Conservation (phyloP, 1,139 yeast genomes). For the Saccharomyces hybrid region DNA sequence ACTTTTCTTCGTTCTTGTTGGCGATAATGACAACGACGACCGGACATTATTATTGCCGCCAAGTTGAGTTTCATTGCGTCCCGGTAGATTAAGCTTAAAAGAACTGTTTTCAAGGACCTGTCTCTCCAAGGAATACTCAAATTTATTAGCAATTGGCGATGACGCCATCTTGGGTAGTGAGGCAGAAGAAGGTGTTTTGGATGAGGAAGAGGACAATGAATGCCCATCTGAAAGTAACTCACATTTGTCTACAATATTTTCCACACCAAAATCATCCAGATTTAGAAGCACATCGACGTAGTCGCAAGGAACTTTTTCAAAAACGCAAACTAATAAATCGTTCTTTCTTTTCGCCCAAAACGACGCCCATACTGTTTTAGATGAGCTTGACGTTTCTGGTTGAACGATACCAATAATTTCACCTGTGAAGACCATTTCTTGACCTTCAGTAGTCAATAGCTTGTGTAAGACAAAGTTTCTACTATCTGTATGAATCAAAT, state of each 20-base stretch:
- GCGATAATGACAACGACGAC: not conserved
- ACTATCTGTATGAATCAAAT: constrained; percentile 68
- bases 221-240: constrained; percentile 9
- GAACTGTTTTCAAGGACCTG: not conserved
- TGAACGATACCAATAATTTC: constrained; percentile 44
- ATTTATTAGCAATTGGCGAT: not conserved
- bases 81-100: not conserved
- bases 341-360: constrained; percentile 80
- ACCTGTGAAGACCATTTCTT: constrained; percentile 48
- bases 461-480: constrained; percentile 57
- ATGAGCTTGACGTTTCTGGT: constrained; percentile 35
- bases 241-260: constrained; percentile 20
- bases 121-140: not conserved
- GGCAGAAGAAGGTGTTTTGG: not conserved
- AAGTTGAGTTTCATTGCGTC: not conserved
- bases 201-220: not conserved
- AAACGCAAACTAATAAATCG: constrained; percentile 67
- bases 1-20: constrained; percentile 20
- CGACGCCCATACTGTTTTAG: constrained; percentile 64
- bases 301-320: constrained; percentile 82
- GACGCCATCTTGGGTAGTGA: not conserved
- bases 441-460: constrained; percentile 37
- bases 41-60: not conserved
- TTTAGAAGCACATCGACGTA: constrained; percentile 53
- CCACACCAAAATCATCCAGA: constrained; percentile 21